A percentile compares a stretch with the other conserved stretches of the same genome.
phyloP scores from a whole-genome alignment of 306 rosid genomes.

The Cyamopsis tetragonoloba region DNA sequence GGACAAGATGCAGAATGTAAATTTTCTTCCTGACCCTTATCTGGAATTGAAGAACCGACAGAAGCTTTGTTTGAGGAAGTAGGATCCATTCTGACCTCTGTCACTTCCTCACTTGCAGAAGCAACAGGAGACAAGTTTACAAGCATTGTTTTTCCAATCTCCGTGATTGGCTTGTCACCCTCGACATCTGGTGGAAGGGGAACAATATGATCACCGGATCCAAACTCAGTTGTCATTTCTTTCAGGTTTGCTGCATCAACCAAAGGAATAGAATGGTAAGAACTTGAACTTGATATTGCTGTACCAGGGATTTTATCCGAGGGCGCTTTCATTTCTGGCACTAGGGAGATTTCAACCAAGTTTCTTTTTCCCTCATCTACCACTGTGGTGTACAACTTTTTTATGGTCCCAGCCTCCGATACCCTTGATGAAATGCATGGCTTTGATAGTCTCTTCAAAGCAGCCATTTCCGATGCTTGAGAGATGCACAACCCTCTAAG shows the following conservation, averaged over 20 bases:
- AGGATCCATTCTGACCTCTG: conserved; percentile 33
- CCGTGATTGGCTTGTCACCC: conserved; percentile 29
- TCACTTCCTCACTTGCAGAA: conserved; percentile 34
- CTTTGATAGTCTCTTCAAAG: conserved; percentile 79
- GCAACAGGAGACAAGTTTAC: conserved; percentile 31
- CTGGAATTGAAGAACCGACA: conserved; percentile 29
- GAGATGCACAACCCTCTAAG: conserved; percentile 92
- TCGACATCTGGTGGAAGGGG: conserved; percentile 42
- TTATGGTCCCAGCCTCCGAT: conserved; percentile 89
- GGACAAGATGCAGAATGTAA: conserved; percentile 40
- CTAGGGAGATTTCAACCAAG: conserved; percentile 73
- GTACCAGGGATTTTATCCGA: conserved; percentile 39
- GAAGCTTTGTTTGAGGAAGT: conserved; percentile 39
- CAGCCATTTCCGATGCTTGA: conserved; percentile 99
- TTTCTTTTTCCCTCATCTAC: conserved; percentile 66
- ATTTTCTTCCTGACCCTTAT: conserved; percentile 40
- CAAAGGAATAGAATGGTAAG: conserved; percentile 30
- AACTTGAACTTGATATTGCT: conserved; percentile 32
- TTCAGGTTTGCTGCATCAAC: conserved; percentile 28
- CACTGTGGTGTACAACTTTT: conserved; percentile 70
- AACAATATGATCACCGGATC: conserved; percentile 45
- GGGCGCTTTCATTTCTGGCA: conserved; percentile 57
- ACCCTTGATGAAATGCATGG: conserved; percentile 61
- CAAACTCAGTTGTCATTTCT: conserved; percentile 31
- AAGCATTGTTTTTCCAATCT: conserved; percentile 29